Base-by-base conservation (phyloP, 345 rosid genomes). In the Salix dunnii region DNA sequence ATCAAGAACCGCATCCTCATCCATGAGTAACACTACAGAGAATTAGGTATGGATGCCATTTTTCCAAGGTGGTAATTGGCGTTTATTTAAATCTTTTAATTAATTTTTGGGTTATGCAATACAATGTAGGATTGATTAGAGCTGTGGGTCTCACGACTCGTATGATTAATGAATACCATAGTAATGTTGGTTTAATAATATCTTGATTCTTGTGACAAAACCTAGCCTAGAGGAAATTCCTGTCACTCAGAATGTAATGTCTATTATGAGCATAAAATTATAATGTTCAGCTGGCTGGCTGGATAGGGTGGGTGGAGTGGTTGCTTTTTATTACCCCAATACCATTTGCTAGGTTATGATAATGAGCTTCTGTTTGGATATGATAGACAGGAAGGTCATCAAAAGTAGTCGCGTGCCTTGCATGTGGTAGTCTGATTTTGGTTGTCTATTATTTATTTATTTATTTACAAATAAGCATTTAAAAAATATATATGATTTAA, bases 1-100 rank as follows among this genome's bases (percentile, higher is more conserved):
- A 80, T 94, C 69, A 81, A 78, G 76, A 84, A 78, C 48, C 89
- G 85, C 31, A 75, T 94, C 70, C 75, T 94, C 69, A 60, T 79
- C 74, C 36, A 82, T 67, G 79, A 33, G 7, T 8, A 82, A 71
- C 42, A 72, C 79, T 73, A 16, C 28, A 31, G 51, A 1, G 48
- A 33, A 75, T 46, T 42, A 30, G 2, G 17, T 1, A 1, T 65
- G 6, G 5, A 27, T 5, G 6, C 3, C 55, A 2, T 30, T 12
- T 53, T 51, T 36, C 67, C 23, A 25, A 36, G 12, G 30, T n/a
- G 48, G 13, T 30, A 21, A 61, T 76, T 58, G 25, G 42, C 25
- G 12, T 9, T 18, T 68, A 25, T 6, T 40, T 5, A 20, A 0
- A 51, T 51, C 23, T 51, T 6, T 21, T 21, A 8, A 6, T 51